Percentiles rank a stretch among this genome's conserved stretches.
phyloP scores from a whole-genome alignment of 1,284 basidiomycete species.

The Ganoderma lucidum region DNA sequence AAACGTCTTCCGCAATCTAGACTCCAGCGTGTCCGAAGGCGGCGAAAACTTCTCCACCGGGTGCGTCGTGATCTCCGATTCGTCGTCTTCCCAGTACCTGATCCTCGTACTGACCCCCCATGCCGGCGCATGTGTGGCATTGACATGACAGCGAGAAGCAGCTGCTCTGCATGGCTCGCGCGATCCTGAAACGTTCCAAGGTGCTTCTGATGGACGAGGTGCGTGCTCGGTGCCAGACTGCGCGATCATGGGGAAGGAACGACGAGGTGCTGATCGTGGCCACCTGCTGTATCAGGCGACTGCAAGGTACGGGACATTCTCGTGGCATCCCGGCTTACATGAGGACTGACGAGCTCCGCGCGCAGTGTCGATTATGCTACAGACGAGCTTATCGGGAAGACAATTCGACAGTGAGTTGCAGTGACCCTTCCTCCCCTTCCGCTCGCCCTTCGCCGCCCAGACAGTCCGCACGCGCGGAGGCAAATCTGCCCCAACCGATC shows the following conservation, averaged over 20 bases:
- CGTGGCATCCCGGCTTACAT: conserved; percentile 21
- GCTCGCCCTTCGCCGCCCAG: neutral
- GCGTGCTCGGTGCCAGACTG: conserved; percentile 38
- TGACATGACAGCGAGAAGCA: conserved; percentile 71
- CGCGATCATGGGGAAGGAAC: neutral
- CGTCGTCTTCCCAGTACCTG: conserved; percentile 75
- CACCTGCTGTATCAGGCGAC: conserved; percentile 56
- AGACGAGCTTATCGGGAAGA: conserved; percentile 77
- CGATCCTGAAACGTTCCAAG: conserved; percentile 79
- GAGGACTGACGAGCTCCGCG: conserved; percentile 16
- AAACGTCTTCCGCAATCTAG: conserved; percentile 89
- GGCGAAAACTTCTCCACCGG: conserved; percentile 95
- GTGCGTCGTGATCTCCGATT: conserved; percentile 85
- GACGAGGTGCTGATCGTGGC: conserved; percentile 22
- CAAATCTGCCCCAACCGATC: conserved; percentile 10
- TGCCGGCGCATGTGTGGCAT: neutral
- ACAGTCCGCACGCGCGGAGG: neutral
- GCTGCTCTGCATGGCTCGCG: conserved; percentile 85
- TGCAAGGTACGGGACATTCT: conserved; percentile 54
- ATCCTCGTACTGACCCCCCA: conserved; percentile 10
- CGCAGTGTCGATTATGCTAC: conserved; percentile 79
- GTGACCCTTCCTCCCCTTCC: neutral
- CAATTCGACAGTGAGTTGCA: conserved; percentile 70
- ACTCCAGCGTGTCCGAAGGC: conserved; percentile 85
- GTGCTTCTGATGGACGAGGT: conserved; percentile 87